These are phyloP conservation scores for Pyrus pyrifolia DNA, from an alignment of 306 rosid species.

Conservation along the genomic window DNA sequence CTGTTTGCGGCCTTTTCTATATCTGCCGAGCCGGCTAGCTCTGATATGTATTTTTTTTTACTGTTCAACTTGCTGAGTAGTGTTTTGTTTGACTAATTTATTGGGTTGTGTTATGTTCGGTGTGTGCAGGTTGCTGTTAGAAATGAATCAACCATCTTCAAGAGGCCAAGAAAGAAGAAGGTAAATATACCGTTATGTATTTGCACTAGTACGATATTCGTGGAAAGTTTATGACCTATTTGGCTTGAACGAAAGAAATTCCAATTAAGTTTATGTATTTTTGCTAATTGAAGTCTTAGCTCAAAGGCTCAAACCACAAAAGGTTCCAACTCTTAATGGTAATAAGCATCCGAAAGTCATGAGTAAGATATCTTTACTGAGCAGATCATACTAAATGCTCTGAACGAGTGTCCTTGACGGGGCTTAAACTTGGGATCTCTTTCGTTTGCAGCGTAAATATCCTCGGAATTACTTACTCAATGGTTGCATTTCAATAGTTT, in stretches of 20 bases:
- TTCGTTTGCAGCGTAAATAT: background rate
- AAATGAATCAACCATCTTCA: constrained; percentile 32
- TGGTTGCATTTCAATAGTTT: no score
- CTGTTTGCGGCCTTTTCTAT: background rate
- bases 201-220: background rate
- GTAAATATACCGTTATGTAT: constrained; percentile 19
- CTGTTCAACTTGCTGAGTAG: background rate
- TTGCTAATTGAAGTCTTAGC: background rate
- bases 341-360: no score
- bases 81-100: background rate
- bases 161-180: constrained; percentile 62
- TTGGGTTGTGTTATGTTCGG: background rate
- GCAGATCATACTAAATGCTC: background rate
- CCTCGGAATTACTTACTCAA: background rate
- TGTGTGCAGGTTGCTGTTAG: constrained; percentile 36
- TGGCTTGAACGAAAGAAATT: background rate
- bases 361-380: background rate
- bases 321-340: no score
- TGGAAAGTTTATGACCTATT: background rate
- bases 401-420: background rate
- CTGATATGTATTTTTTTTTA: background rate
- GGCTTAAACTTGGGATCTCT: background rate
- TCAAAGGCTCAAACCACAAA: no score
- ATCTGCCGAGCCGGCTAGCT: background rate
- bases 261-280: background rate